Percentiles rank a stretch among this genome's conserved stretches.
Evolutionary conservation across 2,329 filamentous ascomycete species (phyloP).

Genomic region (Pseudocercospora cruenta): DNA sequence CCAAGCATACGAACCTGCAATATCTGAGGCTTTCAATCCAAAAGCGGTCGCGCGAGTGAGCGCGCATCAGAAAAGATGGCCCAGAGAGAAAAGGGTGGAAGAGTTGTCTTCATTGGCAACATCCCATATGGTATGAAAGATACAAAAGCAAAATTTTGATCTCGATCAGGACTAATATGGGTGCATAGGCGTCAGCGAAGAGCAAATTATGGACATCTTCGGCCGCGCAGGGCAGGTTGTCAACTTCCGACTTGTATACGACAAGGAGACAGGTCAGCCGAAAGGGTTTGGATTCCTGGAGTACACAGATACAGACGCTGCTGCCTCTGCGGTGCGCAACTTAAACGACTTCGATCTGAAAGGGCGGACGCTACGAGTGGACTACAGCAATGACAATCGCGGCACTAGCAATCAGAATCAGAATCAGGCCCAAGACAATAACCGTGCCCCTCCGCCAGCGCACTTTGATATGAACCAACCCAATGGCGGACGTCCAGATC

Average conservation of each 20-base stretch:
- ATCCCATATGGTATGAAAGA: conserved; percentile 71
- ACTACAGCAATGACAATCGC: conserved; percentile 92
- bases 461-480: conserved; percentile 48
- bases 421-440: conserved; percentile 18
- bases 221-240: conserved; percentile 86
- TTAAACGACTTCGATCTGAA: conserved; percentile 94
- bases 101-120: conserved; percentile 83
- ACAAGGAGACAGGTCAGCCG: conserved; percentile 89
- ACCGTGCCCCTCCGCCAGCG: conserved; percentile 43
- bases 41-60: conserved; percentile 37
- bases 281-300: conserved; percentile 98
- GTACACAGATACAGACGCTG: conserved; percentile 89
- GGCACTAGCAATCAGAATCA: conserved; percentile 45
- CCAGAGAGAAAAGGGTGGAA: conserved; percentile 68
- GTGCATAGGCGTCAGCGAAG: conserved; percentile 80
- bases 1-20: background rate
- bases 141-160: background rate
- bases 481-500: conserved; percentile 39
- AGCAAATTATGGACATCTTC: conserved; percentile 94
- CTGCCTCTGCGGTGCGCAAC: conserved; percentile 91
- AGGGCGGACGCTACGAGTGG: conserved; percentile 89
- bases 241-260: conserved; percentile 91
- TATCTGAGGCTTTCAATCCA: background rate
- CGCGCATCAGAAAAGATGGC: conserved; percentile 42
- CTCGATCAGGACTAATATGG: background rate